Conservation (phyloP, 305 asterid genomes). For the Fraxinus sp. region DNA sequence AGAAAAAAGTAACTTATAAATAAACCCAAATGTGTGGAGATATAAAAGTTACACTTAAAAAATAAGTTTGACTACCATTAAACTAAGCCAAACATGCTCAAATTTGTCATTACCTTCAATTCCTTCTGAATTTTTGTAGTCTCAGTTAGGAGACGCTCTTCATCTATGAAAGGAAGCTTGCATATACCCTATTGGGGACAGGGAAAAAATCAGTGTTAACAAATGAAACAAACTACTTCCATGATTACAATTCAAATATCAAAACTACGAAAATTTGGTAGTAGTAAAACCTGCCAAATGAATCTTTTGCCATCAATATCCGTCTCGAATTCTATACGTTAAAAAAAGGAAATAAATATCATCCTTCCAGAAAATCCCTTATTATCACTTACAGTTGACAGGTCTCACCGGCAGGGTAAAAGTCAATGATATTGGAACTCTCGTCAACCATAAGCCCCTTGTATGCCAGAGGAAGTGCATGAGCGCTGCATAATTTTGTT, state of each 20-base stretch:
- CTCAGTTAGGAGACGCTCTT: constrained; percentile 44
- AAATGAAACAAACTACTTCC: constrained; percentile 6
- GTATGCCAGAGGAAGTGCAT: constrained; percentile 44
- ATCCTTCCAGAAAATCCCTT: not conserved
- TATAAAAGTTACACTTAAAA: not conserved
- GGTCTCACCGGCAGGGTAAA: constrained; percentile 47
- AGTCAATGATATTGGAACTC: constrained; percentile 35
- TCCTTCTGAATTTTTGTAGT: constrained; percentile 37
- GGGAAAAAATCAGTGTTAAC: not conserved
- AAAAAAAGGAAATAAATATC: not conserved
- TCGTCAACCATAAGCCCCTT: constrained; percentile 42
- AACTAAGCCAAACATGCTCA: not conserved
- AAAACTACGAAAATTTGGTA: not conserved
- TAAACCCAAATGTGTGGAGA: not conserved
- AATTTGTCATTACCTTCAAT: constrained; percentile 35
- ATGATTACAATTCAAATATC: not conserved
- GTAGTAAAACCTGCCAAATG: constrained; percentile 43
- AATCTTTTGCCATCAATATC: constrained; percentile 54
- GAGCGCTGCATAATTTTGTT: constrained; percentile 32
- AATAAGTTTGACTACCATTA: not conserved
- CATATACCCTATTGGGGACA: constrained; percentile 32
- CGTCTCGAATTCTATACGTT: constrained; percentile 34
- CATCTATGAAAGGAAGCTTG: constrained; percentile 56
- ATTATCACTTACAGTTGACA: not conserved
- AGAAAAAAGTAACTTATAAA: not conserved